Conservation (phyloP, 306 rosid genomes). For the Prunus salicina region DNA sequence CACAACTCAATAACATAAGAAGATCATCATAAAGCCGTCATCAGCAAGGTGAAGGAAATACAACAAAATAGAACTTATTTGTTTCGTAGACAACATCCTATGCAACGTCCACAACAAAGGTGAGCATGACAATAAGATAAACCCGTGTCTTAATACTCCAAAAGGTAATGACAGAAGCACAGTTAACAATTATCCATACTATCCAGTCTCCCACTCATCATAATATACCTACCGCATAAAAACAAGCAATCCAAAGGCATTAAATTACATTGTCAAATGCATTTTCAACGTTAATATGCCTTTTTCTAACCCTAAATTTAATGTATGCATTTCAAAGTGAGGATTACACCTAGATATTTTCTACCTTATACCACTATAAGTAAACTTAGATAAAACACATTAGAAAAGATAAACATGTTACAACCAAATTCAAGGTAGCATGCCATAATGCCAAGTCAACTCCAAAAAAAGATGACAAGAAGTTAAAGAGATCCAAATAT, state of each 20-base stretch:
- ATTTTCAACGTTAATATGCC: background rate
- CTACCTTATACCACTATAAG: background rate
- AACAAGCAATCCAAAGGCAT: background rate
- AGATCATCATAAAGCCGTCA: background rate
- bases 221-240: background rate
- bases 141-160: background rate
- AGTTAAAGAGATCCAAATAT: background rate
- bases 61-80: background rate
- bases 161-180: background rate
- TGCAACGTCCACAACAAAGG: background rate
- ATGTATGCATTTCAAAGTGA: background rate
- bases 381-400: background rate
- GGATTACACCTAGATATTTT: background rate
- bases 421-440: background rate
- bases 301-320: background rate
- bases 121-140: background rate
- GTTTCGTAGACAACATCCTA: background rate
- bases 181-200: background rate
- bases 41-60: background rate
- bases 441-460: background rate
- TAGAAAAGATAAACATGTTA: background rate
- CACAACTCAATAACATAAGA: background rate
- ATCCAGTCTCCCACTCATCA: background rate
- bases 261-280: background rate
- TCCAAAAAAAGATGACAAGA: background rate